Evolutionary conservation across 345 rosid species (phyloP), one percentile per base, ranked within the genome.

Genomic region (Eucalyptus brandiana): DNA sequence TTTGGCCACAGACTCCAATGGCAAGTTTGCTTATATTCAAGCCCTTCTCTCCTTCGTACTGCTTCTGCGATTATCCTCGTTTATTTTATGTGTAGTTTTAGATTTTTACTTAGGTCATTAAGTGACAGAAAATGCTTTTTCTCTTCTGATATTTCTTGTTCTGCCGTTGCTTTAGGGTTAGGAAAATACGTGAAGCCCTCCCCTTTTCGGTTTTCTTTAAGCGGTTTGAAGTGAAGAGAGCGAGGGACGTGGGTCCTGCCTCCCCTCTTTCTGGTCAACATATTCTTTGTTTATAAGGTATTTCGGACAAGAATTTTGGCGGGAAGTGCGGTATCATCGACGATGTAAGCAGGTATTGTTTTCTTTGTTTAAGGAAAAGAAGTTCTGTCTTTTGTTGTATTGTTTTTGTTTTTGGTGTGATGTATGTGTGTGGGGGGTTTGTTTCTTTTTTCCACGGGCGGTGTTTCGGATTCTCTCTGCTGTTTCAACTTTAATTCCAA

Each of bases 211-310:
- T 19, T 24, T 72, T 37, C 81, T 72, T 40, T 69, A 21, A 37
- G 17, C 4, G 85, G 85, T 44, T 76, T 24, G 85, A 40, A 12
- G 85, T 21, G 89, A 88, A 87, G 90, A 91, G 91, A 90, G 94
- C 95, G 94, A 92, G 93, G 91, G 94, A 92, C 93, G 93, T 91
- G 96, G 95, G 95, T 89, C 89, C 90, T 94, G 94, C 93, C 83
- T 88, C 95, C 95, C 88, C 90, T 89, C 88, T 93, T 34, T 85
- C 89, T 91, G 90, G 95, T 95, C 96, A 94, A 92, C 89, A 51
- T 56, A 91, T 80, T 87, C 83, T 91, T 90, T 76, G 85, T 76
- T 76, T 76, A 76, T 76, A 76, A 76, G 42, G 85, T 76, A 37
- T 40, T 76, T 24, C 42, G 85, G 47, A 76, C 47, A 21, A 37